Evolutionary conservation across 2,329 filamentous ascomycete species (phyloP).

Genomic region (Emmonsiellopsis sp.): DNA sequence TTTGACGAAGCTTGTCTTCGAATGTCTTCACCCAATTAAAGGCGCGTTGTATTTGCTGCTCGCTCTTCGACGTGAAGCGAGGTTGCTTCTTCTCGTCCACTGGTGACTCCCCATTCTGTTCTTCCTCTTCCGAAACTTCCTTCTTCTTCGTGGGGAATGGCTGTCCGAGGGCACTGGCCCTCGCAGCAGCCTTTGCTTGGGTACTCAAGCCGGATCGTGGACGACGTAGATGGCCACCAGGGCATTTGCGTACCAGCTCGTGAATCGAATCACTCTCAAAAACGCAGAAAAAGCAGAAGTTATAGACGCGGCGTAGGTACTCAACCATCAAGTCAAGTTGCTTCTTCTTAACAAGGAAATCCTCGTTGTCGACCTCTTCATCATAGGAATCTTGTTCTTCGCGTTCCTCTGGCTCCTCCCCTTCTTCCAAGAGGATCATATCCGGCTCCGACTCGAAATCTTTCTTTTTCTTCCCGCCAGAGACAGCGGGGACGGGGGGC

Average conservation of each 20-base stretch:
- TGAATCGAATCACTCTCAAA: constrained; percentile 97
- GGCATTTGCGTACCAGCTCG: constrained; percentile 89
- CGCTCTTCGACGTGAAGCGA: constrained; percentile 62
- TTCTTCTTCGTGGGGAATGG: constrained; percentile 78
- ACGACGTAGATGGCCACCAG: constrained; percentile 89
- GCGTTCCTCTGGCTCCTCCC: constrained; percentile 68
- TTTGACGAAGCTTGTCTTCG: constrained; percentile 89
- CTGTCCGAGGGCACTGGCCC: constrained; percentile 72
- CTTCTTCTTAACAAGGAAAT: constrained; percentile 87
- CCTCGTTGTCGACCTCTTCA: constrained; percentile 82
- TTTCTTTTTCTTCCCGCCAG: constrained; percentile 45
- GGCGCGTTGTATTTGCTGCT: constrained; percentile 85
- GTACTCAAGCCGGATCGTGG: constrained; percentile 77
- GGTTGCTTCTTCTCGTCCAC: constrained; percentile 65
- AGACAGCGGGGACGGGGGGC: constrained; percentile 40
- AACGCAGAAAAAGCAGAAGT: constrained; percentile 99
- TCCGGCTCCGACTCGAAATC: constrained; percentile 24
- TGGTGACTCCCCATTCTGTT: constrained; percentile 51
- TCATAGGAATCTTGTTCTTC: constrained; percentile 61
- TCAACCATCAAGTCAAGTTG: constrained; percentile 92
- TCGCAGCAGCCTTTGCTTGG: constrained; percentile 72
- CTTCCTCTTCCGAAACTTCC: constrained; percentile 52
- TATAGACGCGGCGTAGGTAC: constrained; percentile 92
- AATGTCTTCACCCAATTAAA: constrained; percentile 99
- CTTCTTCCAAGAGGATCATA: constrained; percentile 46